Base-by-base conservation (phyloP, 108 stramenopile genomes). In the Cyclotella atomus region DNA sequence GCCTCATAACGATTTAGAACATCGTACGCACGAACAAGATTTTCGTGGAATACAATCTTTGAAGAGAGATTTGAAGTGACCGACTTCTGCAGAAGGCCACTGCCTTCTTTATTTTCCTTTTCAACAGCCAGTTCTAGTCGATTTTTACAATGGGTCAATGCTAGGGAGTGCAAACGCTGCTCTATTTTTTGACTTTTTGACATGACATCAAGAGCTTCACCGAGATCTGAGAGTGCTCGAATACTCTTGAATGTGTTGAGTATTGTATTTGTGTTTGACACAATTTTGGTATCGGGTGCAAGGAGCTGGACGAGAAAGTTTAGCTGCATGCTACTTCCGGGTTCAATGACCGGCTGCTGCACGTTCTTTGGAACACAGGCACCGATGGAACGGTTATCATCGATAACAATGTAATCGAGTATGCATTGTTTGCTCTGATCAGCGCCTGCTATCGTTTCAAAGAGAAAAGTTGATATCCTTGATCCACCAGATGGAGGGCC, bases 231-330 rank as follows among this genome's bases (percentile, higher is more conserved):
- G 24, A 92, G 28, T 2, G 89, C 78, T 21, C 74, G 75, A 43
- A 94, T 89, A n/a, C 77, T 60, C 45, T 81, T 81, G 68, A 92
- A 76, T 23, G 93, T 84, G 55, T 77, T 75, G 36, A 82, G 80
- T 3, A 94, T 83, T 35, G 83, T 89, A 28, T 79, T 74, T 29
- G 87, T 44, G 20, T 80, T 68, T 52, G 72, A 88, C 45, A 76
- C 65, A 14, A 91, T 79, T 54, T 83, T 88, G 9, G 86, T 87
- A 28, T 90, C 83, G 21, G 87, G 75, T 21, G 83, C 70, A 27
- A 94, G 77, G 30, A 91, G 73, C 62, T 94, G 93, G 65, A 87
- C 70, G 53, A 94, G 75, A 6, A 84, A 83, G 34, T 87, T 86
- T 28, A 94, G 85, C 9, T 85, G 77, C 29, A 84, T 72, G 25